Conservation (phyloP, 2,329 filamentous ascomycete species). For the Pochonia chlamydosporia region DNA sequence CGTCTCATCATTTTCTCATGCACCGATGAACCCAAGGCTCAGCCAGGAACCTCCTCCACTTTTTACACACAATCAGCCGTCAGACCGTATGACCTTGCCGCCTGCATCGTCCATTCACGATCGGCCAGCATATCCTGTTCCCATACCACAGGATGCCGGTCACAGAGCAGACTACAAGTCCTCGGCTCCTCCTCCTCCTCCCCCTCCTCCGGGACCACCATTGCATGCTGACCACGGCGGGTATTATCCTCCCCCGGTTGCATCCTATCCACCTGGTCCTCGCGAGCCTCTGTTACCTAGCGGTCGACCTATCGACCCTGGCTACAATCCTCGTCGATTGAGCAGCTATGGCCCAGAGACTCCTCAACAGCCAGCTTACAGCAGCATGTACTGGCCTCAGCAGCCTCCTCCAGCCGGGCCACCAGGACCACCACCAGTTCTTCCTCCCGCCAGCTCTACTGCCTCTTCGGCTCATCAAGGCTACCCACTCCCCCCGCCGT, state of each 20-base stretch:
- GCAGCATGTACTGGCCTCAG: conserved; percentile 28
- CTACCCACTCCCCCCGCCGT: conserved; percentile 19
- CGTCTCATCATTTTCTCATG: conserved; percentile 14
- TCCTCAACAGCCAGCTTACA: conserved; percentile 16
- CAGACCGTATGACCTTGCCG: conserved; percentile 15
- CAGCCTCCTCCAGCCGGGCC: conserved; percentile 15
- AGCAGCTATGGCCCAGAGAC: conserved; percentile 24
- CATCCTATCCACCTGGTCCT: conserved; percentile 21
- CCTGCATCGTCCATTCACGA: conserved; percentile 17
- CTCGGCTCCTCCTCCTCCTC: conserved; percentile 13
- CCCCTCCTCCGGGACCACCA: conserved; percentile 12
- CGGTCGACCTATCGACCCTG: conserved; percentile 25
- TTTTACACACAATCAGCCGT: conserved; percentile 16
- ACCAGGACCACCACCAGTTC: not conserved
- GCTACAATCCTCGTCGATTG: conserved; percentile 24
- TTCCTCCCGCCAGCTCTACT: conserved; percentile 5
- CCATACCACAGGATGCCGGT: conserved; percentile 1
- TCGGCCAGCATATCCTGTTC: conserved; percentile 9
- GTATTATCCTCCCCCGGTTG: conserved; percentile 20
- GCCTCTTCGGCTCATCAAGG: conserved; percentile 14
- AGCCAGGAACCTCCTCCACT: conserved; percentile 18
- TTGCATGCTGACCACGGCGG: conserved; percentile 13
- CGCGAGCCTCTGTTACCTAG: conserved; percentile 23
- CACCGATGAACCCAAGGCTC: conserved; percentile 17
- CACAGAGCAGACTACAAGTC: conserved; percentile 9